Conservation (phyloP, 805 yeast species). For the Isabelozyma rhagii region DNA sequence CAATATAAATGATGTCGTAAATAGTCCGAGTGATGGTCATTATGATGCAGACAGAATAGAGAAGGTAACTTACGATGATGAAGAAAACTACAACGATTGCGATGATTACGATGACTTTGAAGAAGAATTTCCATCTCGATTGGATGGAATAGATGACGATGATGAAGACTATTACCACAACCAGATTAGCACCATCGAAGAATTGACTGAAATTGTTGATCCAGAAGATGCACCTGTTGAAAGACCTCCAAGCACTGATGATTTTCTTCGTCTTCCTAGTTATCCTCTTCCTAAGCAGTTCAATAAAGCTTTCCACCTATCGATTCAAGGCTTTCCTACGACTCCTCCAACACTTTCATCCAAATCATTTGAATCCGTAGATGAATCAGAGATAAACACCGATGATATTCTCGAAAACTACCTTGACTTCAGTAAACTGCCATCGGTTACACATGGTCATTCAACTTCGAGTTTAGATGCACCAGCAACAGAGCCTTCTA, state of each 20-base stretch:
- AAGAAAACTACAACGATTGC: neutral
- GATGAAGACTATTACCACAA: neutral
- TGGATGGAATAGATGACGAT: neutral
- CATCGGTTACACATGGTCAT: slow-evolving; percentile 8
- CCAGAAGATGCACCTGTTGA: neutral
- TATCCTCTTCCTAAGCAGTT: slow-evolving; percentile 6
- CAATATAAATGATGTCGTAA: neutral
- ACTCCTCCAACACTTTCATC: neutral
- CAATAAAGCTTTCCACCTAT: slow-evolving; percentile 24
- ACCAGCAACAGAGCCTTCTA: neutral
- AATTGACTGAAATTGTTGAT: neutral
- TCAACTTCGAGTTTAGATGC: neutral
- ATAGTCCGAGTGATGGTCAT: neutral
- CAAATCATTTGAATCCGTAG: slow-evolving; percentile 2
- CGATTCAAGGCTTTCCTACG: slow-evolving; percentile 17
- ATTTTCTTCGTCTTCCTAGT: neutral
- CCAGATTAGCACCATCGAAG: slow-evolving; percentile 1
- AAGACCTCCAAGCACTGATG: neutral
- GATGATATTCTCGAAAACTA: slow-evolving; percentile 38
- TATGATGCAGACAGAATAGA: neutral
- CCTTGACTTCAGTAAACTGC: slow-evolving; percentile 19
- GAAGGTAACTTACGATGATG: neutral
- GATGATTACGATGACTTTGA: neutral
- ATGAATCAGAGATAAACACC: slow-evolving; percentile 10
- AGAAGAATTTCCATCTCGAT: neutral